Percentiles rank a stretch among this genome's conserved stretches.
Evolutionary conservation across 352 stramenopile genomes (phyloP).

Genomic region (Aphanomyces euteiches): DNA sequence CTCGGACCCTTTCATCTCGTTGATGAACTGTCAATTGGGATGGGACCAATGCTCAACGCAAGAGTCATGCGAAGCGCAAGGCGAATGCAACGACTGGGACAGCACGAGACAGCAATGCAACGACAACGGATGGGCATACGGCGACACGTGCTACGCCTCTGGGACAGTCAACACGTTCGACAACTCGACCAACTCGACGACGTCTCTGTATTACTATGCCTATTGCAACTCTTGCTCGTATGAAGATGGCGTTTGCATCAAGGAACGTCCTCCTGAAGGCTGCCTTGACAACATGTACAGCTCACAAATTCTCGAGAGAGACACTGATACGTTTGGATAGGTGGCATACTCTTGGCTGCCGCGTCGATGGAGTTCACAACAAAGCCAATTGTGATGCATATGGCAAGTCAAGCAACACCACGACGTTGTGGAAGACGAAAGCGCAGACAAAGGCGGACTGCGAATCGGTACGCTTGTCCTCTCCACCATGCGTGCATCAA

Average conservation of each 20-base stretch:
- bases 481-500: not conserved
- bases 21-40: not conserved
- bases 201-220: not conserved
- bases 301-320: no score
- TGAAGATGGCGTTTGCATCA: constrained; percentile 11
- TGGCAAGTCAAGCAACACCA: not conserved
- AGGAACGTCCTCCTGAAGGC: not conserved
- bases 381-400: not conserved
- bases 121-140: constrained; percentile 11
- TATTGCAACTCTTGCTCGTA: not conserved
- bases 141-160: constrained; percentile 19
- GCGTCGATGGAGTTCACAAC: constrained; percentile 12
- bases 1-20: not conserved
- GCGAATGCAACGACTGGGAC: constrained; percentile 22
- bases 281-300: constrained; percentile 20
- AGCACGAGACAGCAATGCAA: constrained; percentile 2
- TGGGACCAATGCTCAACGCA: not conserved
- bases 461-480: not conserved
- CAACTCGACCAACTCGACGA: not conserved
- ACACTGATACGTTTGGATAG: not conserved
- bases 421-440: constrained; percentile 9
- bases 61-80: constrained; percentile 13
- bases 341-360: constrained; percentile 7
- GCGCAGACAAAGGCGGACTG: not conserved
- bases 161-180: not conserved